Percentiles rank a stretch among this genome's conserved stretches.
These are phyloP conservation scores for Fusarium sp. DNA, from an alignment of 2,329 filamentous ascomycete species.

Conservation along the genomic window DNA sequence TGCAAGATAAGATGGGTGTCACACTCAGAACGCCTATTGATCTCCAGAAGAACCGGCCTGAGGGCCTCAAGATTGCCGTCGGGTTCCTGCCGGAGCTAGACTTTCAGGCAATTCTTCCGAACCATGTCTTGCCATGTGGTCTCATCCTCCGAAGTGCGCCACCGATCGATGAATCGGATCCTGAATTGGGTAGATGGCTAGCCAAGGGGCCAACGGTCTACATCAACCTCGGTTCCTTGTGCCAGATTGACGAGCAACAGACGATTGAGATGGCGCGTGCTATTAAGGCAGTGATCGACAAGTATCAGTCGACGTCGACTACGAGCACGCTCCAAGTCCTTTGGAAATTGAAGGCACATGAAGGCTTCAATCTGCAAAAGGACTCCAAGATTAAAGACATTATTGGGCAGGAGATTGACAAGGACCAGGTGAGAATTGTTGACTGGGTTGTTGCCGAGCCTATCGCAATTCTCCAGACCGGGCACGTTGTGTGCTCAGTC, in stretches of 20 bases:
- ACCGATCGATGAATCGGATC: neutral
- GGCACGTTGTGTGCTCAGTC: neutral
- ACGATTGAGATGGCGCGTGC: neutral
- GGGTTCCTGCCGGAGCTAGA: neutral
- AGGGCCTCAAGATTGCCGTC: neutral
- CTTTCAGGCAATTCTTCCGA: neutral
- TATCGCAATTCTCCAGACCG: neutral
- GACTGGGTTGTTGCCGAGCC: neutral
- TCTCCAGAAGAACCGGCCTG: neutral
- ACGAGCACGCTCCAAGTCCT: neutral
- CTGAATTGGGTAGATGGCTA: neutral
- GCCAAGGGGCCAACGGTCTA: neutral
- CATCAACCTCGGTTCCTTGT: neutral
- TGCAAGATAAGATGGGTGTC: neutral
- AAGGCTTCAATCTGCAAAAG: neutral
- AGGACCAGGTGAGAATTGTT: neutral
- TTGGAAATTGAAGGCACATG: neutral
- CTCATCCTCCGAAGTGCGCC: neutral
- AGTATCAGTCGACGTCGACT: neutral
- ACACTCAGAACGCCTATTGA: neutral
- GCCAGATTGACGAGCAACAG: conserved; percentile 1
- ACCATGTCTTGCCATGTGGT: neutral
- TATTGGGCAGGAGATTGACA: neutral
- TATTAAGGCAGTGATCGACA: neutral
- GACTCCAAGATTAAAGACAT: neutral